Conservation (phyloP, 2,329 filamentous ascomycete genomes). For the Truncatella angustata region DNA sequence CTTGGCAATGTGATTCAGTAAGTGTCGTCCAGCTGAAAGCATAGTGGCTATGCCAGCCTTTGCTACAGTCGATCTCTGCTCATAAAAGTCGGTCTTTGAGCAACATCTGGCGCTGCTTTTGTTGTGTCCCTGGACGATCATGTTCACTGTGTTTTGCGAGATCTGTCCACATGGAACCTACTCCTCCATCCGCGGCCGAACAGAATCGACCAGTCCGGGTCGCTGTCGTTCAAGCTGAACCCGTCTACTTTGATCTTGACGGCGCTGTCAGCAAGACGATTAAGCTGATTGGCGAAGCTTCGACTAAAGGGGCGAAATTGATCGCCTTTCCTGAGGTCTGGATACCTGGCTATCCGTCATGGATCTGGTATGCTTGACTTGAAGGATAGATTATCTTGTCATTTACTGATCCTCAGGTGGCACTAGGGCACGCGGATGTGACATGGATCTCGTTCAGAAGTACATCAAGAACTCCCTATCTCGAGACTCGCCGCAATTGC, state of each 20-base stretch:
- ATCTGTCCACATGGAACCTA: too few relatives aligned
- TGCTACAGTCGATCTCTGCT: too few relatives aligned
- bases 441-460: slow-evolving; percentile 23
- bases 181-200: too few relatives aligned
- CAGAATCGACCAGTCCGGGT: slow-evolving; percentile 33
- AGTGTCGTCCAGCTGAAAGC: too few relatives aligned
- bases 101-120: too few relatives aligned
- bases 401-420: too few relatives aligned
- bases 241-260: slow-evolving; percentile 50
- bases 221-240: slow-evolving; percentile 54
- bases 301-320: slow-evolving; percentile 41
- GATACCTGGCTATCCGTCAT: slow-evolving; percentile 44
- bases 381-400: too few relatives aligned
- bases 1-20: too few relatives aligned
- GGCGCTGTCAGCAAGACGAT: slow-evolving; percentile 46
- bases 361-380: slow-evolving; percentile 33
- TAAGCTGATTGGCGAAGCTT: slow-evolving; percentile 46
- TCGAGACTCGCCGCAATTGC: slow-evolving; percentile 33
- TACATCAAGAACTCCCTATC: slow-evolving; percentile 32
- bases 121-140: too few relatives aligned
- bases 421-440: slow-evolving; percentile 22
- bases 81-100: too few relatives aligned
- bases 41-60: too few relatives aligned
- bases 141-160: too few relatives aligned
- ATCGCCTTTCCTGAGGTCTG: slow-evolving; percentile 45